Evolutionary conservation across 257 asterid species (phyloP), one percentile per base, ranked within the genome.

Genomic region (Solanum sitiens): DNA sequence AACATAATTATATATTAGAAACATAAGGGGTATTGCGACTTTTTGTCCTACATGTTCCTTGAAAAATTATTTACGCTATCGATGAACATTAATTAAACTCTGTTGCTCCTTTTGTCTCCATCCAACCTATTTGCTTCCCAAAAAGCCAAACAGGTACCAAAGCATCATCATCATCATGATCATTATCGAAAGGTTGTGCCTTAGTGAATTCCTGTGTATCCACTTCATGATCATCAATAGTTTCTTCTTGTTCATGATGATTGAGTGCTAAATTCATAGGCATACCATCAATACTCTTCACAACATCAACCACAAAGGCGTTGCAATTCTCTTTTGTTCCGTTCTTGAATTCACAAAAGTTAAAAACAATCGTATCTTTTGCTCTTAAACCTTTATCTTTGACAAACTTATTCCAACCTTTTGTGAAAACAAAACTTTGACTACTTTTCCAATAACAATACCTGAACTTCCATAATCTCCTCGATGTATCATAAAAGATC

Each of bases 401-500:
- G 3, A 92, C 96, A 53, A 95, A 96, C 20, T 92, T 70, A 68
- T 93, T 97, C 99, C 99, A 95, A 0, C 99, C 98, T 79, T 93
- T 89, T 1, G 98, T 95, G 90, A 96, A 94, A 70, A 94, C 98
- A 44, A 89, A 94, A 53, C 98, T 96, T 37, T 94, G 98, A 89
- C 98, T 95, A 35, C 98, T 96, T 86, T 89, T 92, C 99, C 98
- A 96, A 35, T 93, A 95, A 39, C 99, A 94, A 33, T 94, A 95
- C 3, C 96, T 89, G 21, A 96, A 94, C 70, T 90, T 93, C 99
- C 98, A 95, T 7, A 90, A 67, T 89, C 87, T 90, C 94, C 87
- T 94, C 9, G 91, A 85, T 7, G 87, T 86, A 11, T 95, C 98
- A 3, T 86, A 88, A 84, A 95, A 94, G 0, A 82, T 83, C 44